Evolutionary conservation across 305 asterid genomes (phyloP).

Genomic region (Lippia alba): DNA sequence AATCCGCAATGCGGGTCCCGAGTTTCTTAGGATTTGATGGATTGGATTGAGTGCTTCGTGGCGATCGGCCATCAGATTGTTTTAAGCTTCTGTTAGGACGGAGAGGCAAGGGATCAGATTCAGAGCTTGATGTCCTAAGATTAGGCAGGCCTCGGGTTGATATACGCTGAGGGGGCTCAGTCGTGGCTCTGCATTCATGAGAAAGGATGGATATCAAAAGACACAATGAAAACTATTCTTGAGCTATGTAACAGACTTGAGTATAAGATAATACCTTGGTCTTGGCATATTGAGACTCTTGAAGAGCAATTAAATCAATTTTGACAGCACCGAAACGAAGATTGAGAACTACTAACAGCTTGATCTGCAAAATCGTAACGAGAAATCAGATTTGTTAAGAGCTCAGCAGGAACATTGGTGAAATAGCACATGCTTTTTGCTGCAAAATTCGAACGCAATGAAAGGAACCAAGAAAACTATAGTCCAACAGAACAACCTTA

Average conservation of each 20-base stretch:
- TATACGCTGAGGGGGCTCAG: conserved; percentile 72
- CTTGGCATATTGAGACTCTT: conserved; percentile 56
- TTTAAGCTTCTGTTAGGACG: conserved; percentile 69
- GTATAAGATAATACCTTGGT: conserved; percentile 56
- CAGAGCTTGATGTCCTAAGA: conserved; percentile 67
- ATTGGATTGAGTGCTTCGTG: conserved; percentile 64
- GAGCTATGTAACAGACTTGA: neutral
- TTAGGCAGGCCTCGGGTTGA: conserved; percentile 67
- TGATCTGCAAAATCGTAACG: conserved; percentile 41
- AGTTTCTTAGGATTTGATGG: conserved; percentile 80
- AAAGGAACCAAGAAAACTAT: neutral
- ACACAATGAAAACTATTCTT: conserved; percentile 16
- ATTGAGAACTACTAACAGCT: neutral
- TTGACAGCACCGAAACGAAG: neutral
- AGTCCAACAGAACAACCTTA: conserved; percentile 1
- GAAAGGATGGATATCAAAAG: conserved; percentile 16
- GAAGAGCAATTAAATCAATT: conserved; percentile 1
- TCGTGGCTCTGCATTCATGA: conserved; percentile 44
- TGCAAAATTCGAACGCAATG: neutral
- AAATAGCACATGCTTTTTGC: neutral
- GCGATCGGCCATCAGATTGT: conserved; percentile 64
- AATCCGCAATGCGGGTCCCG: conserved; percentile 84
- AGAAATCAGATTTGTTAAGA: neutral
- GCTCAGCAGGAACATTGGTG: neutral
- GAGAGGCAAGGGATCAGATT: conserved; percentile 63